These are phyloP conservation scores for Dichotomocladium elegans DNA, from an alignment of 371 early-diverging fungal genomes.

Conservation along the genomic window DNA sequence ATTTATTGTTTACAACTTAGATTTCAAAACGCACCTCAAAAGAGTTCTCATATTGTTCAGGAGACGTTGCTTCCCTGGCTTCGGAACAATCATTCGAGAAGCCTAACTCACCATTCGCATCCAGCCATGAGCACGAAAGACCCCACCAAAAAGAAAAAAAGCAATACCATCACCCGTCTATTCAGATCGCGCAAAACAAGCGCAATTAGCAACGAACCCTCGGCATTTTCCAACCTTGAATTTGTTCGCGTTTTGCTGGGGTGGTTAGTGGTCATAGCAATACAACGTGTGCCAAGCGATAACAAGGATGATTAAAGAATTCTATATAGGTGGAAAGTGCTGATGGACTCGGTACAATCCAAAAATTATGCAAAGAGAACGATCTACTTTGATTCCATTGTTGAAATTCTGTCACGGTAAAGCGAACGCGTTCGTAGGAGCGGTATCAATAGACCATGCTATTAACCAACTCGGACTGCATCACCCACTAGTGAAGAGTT, in stretches of 20 bases:
- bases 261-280: not conserved
- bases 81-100: not conserved
- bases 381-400: slow-evolving; percentile 10
- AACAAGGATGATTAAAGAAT: not conserved
- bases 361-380: slow-evolving; percentile 4
- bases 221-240: not conserved
- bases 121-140: not conserved
- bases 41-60: slow-evolving; percentile 2
- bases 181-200: not conserved
- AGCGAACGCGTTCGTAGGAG: too few relatives aligned
- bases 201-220: not conserved
- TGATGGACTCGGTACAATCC: slow-evolving; percentile 6
- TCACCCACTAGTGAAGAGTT: slow-evolving; percentile 11
- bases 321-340: slow-evolving; percentile 12
- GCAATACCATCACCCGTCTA: not conserved
- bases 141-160: not conserved
- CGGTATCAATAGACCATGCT: too few relatives aligned
- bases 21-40: slow-evolving; percentile 6
- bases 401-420: slow-evolving; percentile 16
- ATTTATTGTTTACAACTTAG: not conserved
- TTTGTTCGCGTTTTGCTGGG: not conserved
- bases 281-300: not conserved
- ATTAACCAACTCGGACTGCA: too few relatives aligned
- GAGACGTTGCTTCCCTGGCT: slow-evolving; percentile 4
- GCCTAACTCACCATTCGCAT: not conserved